phyloP scores from a whole-genome alignment of 306 rosid species.

The Astragalus membranaceus region DNA sequence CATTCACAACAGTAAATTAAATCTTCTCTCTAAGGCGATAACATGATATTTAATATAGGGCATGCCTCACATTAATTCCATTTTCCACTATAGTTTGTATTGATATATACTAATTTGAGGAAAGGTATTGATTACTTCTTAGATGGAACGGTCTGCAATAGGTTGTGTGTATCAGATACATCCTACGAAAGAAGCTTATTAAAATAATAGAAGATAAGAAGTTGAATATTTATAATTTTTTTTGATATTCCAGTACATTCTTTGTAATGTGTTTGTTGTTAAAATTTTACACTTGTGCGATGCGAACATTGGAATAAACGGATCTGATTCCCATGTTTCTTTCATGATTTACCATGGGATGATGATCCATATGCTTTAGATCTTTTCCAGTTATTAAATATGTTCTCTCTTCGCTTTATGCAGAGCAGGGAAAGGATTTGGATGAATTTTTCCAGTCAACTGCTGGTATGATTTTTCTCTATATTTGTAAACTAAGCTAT shows the following conservation, averaged over 20 bases:
- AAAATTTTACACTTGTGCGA: not conserved
- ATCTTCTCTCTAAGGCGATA: not conserved
- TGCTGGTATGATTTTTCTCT: slow-evolving; percentile 44
- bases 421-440: slow-evolving; percentile 81
- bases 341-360: not conserved
- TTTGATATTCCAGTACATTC: not conserved
- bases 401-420: slow-evolving; percentile 19
- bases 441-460: slow-evolving; percentile 83
- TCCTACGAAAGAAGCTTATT: not conserved
- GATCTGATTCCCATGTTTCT: not conserved
- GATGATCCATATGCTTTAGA: not conserved
- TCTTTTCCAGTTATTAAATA: not conserved
- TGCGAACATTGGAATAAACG: not conserved
- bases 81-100: not conserved
- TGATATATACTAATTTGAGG: not conserved
- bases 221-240: not conserved
- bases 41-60: not conserved
- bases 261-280: not conserved
- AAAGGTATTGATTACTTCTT: not conserved
- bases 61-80: not conserved
- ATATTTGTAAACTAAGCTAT: not conserved
- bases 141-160: not conserved
- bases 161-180: not conserved
- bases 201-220: not conserved
- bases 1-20: not conserved